Evolutionary conservation across 1,284 basidiomycete genomes (phyloP).

Genomic region (Takashimella tepidaria): DNA sequence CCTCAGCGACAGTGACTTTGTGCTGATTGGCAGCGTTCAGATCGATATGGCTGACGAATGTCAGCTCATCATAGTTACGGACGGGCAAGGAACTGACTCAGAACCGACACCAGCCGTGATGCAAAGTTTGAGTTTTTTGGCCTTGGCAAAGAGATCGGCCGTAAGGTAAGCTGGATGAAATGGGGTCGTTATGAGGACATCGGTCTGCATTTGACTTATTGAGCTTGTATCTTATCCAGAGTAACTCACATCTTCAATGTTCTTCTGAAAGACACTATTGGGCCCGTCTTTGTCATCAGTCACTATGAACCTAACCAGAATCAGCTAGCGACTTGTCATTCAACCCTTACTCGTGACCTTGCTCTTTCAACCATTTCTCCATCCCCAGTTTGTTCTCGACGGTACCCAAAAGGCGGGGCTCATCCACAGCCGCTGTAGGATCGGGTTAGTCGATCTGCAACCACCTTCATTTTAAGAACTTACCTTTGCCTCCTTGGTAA

Average conservation of each 20-base stretch:
- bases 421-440: conserved; percentile 63
- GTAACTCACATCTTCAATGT: conserved; percentile 68
- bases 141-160: conserved; percentile 67
- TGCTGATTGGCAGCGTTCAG: conserved; percentile 79
- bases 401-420: conserved; percentile 82
- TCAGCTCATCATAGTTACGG: conserved; percentile 1
- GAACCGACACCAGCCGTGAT: conserved; percentile 93
- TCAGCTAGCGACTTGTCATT: conserved; percentile 12
- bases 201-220: conserved; percentile 25
- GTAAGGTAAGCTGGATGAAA: conserved; percentile 86
- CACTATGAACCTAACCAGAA: conserved; percentile 49
- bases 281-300: conserved; percentile 83
- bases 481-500: not conserved
- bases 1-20: conserved; percentile 75
- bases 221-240: not conserved
- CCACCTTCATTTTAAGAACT: not conserved
- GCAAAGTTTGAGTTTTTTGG: conserved; percentile 86
- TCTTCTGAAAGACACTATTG: conserved; percentile 78
- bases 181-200: conserved; percentile 71
- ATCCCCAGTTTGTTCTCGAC: conserved; percentile 85
- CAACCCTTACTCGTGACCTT: conserved; percentile 67
- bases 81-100: too few species aligned
- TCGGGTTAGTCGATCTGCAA: not conserved
- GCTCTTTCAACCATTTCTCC: conserved; percentile 62
- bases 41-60: conserved; percentile 76